Evolutionary conservation across 2,329 filamentous ascomycete genomes (phyloP), one percentile per base, ranked within the genome.

Genomic region (Fusarium brevicatenulatum): DNA sequence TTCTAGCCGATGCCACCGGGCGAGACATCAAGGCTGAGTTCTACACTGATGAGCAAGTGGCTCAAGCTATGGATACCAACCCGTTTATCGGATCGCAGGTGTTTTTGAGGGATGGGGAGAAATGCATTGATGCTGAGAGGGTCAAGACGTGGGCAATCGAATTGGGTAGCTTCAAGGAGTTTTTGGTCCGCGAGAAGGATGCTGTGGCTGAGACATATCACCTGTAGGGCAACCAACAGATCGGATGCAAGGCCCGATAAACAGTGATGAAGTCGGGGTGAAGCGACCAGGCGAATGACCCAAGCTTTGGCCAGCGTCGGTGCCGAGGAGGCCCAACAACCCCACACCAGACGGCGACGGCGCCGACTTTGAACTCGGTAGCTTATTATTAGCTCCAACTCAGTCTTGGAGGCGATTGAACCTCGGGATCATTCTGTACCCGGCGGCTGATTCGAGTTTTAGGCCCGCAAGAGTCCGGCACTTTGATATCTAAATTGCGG

Each of bases 101-200:
- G 1, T 62, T 62, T 5, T 32, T 62, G 23, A 19, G 61, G 8
- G 61, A 64, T 19, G 57, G 61, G 0, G 56, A 62, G 39, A 18
- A 32, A 42, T 50, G 25, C 3, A 44, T 64, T 3, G 56, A 64
- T n/a, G 56, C 61, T 23, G 44, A 64, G 13, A 64, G 9, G 4
- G 61, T 34, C 9, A 34, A 34, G 44, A n/a, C 15, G 0, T 64
- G 61, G 61, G 56, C 21, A 0, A 44, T 64, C 5, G 6, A 9
- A 0, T 7, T 62, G 37, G 56, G 61, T 4, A 34, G 23, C 13
- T 52, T 50, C 4, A 30, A 25, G 21, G 36, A 43, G 4, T 62
- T 62, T 28, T 39, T 63, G 25, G 56, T 28, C 7, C 55, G 56
- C 0, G 37, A 63, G 44, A 44, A 52, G 4, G 37, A 6, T 8